A percentile compares a stretch with the other conserved stretches of the same genome.
phyloP scores from a whole-genome alignment of 108 stramenopile genomes.

The Skeletonema marinoi region DNA sequence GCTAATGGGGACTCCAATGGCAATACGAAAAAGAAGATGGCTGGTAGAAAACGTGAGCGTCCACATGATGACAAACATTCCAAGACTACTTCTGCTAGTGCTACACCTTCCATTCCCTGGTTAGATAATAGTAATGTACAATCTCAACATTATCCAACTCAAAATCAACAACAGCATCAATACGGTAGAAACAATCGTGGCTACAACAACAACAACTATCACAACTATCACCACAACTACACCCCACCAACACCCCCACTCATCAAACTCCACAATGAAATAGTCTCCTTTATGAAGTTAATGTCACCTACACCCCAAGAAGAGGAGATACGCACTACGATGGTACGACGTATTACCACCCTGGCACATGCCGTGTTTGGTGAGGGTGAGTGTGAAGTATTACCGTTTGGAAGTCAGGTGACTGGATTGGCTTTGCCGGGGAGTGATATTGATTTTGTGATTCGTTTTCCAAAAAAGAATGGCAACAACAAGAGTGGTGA shows the following conservation, averaged over 20 bases:
- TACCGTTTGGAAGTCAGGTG: slow-evolving; percentile 93
- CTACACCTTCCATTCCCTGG: slow-evolving; percentile 5
- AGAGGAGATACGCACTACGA: slow-evolving; percentile 52
- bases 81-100: too few relatives aligned
- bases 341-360: slow-evolving; percentile 53
- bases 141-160: not conserved
- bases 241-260: slow-evolving; percentile 50
- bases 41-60: slow-evolving; percentile 10
- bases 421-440: slow-evolving; percentile 88
- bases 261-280: slow-evolving; percentile 94
- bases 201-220: slow-evolving; percentile 14
- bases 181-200: slow-evolving; percentile 12
- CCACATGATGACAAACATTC: not conserved
- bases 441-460: slow-evolving; percentile 86
- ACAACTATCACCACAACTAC: slow-evolving; percentile 35
- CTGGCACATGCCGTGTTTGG: slow-evolving; percentile 56
- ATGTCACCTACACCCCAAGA: slow-evolving; percentile 84
- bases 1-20: not conserved
- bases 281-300: slow-evolving; percentile 87
- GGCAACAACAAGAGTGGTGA: slow-evolving; percentile 7
- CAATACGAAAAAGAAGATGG: not conserved
- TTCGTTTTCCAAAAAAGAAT: slow-evolving; percentile 39
- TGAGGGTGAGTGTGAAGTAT: slow-evolving; percentile 41
- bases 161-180: slow-evolving; percentile 6
- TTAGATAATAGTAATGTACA: not conserved